Evolutionary conservation across 2,329 filamentous ascomycete species (phyloP), one percentile per base, ranked within the genome.

Genomic region (Septoria linicola): DNA sequence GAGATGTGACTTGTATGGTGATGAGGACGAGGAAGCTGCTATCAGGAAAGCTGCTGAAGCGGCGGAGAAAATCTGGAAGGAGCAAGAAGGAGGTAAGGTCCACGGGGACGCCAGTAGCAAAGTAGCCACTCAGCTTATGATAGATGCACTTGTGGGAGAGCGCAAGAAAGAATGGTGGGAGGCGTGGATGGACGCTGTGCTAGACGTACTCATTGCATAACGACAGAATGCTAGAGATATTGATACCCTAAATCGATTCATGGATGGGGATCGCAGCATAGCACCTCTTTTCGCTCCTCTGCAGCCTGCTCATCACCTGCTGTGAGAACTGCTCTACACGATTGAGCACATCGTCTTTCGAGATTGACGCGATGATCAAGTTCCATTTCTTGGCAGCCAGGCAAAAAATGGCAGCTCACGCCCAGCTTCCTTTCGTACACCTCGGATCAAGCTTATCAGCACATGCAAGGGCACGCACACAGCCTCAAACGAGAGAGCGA

Each of bases 1-100:
- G 35, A 71, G 72, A 53, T 78, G 76, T 57, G 75, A 78, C 60
- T 59, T 78, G 20, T 78, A 78, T 59, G 66, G 70, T 1, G 71
- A 73, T 3, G 75, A 77, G 60, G 73, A 77, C 52, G 74, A 77
- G 58, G 73, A 73, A 32, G 62, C 59, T 21, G 71, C 70, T 3
- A 65, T 77, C 3, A 62, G 67, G 40, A 56, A 63, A 36, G 76
- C 75, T 17, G 70, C 63, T 14, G 68, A 73, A 53, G 62, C 49
- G 43, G 75, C 75, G 0, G 75, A 77, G 60, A 62, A 60, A 49
- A 69, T 69, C 41, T 78, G 75, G 75, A 69, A 72, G 66, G 73
- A 71, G 40, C 59, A 57, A 27, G 71, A 76, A n/a, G 53, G 42
- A 13, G 53, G 50, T 2, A 51, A 59, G 32, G 69, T 73, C 10